Evolutionary conservation across 2,329 filamentous ascomycete species (phyloP).

Genomic region (Claviceps capensis): DNA sequence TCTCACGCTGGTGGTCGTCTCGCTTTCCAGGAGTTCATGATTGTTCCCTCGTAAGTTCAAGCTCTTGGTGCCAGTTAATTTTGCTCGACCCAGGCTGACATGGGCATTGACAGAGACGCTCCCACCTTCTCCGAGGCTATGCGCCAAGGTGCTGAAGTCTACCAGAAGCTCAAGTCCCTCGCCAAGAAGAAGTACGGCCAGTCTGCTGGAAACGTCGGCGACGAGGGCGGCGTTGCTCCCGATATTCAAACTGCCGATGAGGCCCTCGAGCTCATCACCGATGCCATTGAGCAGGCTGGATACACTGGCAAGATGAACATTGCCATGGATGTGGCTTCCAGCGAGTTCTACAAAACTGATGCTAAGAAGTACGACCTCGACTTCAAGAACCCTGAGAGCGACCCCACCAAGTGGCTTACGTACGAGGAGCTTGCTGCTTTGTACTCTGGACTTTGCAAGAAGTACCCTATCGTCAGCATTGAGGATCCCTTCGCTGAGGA

Average conservation of each 20-base stretch:
- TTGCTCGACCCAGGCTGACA: slow-evolving; percentile 5
- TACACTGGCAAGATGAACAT: slow-evolving; percentile 96
- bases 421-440: slow-evolving; percentile 92
- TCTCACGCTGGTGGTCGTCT: slow-evolving; percentile 95
- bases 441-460: slow-evolving; percentile 76
- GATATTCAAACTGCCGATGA: slow-evolving; percentile 97
- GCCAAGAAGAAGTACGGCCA: slow-evolving; percentile 99
- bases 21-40: slow-evolving; percentile 95
- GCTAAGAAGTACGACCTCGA: slow-evolving; percentile 99
- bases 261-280: slow-evolving; percentile 90
- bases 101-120: slow-evolving; percentile 43
- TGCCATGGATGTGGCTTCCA: slow-evolving; percentile 97
- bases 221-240: slow-evolving; percentile 98
- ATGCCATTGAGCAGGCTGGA: slow-evolving; percentile 85
- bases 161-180: slow-evolving; percentile 91
- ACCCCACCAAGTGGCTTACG: slow-evolving; percentile 93
- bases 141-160: slow-evolving; percentile 92
- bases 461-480: slow-evolving; percentile 98
- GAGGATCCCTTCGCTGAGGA: slow-evolving; percentile 99
- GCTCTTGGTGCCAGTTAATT: not conserved
- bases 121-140: slow-evolving; percentile 90
- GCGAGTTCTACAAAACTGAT: slow-evolving; percentile 97
- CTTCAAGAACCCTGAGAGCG: slow-evolving; percentile 99
- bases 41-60: slow-evolving; percentile 59
- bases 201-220: slow-evolving; percentile 96